These are phyloP conservation scores for Arthrinium phaeospermum DNA, from an alignment of 2,329 filamentous ascomycete genomes.

Conservation along the genomic window DNA sequence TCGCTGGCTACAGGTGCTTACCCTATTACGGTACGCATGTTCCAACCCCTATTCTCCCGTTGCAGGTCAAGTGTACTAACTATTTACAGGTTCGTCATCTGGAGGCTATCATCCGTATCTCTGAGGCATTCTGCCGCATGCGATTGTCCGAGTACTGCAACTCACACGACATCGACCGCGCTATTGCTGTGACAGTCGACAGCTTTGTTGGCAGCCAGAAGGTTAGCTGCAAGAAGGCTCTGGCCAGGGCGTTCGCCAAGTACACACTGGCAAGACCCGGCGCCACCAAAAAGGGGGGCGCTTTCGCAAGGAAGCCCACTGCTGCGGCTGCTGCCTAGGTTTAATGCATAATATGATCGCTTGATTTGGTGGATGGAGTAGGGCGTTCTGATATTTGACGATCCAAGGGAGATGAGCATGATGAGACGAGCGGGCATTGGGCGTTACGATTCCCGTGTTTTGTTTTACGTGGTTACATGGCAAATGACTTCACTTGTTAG, in stretches of 20 bases:
- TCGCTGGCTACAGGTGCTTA: slow-evolving; percentile 93
- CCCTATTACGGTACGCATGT: slow-evolving; percentile 84
- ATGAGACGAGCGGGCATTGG: slow-evolving; percentile 13
- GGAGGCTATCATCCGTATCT: slow-evolving; percentile 96
- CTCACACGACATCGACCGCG: slow-evolving; percentile 89
- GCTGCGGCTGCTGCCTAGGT: slow-evolving; percentile 1
- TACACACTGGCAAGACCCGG: slow-evolving; percentile 70
- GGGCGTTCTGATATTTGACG: not conserved
- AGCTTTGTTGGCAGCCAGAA: slow-evolving; percentile 97
- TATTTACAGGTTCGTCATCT: slow-evolving; percentile 82
- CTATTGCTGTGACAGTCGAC: slow-evolving; percentile 95
- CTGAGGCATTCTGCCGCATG: slow-evolving; percentile 96
- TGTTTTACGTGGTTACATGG: slow-evolving; percentile 5
- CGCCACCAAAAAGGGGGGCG: slow-evolving; percentile 30
- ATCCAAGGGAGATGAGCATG: slow-evolving; percentile 11
- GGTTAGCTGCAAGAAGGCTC: slow-evolving; percentile 95
- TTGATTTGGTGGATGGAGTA: slow-evolving; percentile 9
- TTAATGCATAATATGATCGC: not conserved
- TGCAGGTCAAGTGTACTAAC: slow-evolving; percentile 21
- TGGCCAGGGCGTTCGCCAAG: slow-evolving; percentile 94
- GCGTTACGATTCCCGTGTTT: slow-evolving; percentile 13
- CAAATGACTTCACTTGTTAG: not conserved
- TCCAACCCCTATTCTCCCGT: not conserved
- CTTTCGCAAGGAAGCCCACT: slow-evolving; percentile 7
- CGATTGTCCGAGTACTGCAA: slow-evolving; percentile 95